Evolutionary conservation across 495 filamentous ascomycete species (phyloP).

Genomic region (Penicillium mononematosum): DNA sequence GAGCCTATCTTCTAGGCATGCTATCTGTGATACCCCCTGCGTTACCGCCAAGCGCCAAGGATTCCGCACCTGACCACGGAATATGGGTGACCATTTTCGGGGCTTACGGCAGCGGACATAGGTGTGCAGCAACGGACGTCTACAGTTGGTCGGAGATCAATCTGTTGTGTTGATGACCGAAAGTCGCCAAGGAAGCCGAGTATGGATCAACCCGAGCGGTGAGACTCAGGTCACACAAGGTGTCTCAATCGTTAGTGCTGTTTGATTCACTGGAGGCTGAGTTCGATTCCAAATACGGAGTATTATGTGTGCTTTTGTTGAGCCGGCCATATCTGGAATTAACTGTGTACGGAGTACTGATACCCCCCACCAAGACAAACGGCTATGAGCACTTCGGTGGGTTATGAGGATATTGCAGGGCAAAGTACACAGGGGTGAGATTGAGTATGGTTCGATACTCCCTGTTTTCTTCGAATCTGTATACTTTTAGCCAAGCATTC

Average conservation of each 20-base stretch:
- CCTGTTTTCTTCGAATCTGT: constrained; percentile 14
- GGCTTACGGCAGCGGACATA: constrained; percentile 16
- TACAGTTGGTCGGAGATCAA: constrained; percentile 24
- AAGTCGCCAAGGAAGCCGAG: constrained; percentile 25
- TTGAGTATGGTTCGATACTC: background rate
- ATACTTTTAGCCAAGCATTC: constrained; percentile 29
- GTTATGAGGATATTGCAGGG: background rate
- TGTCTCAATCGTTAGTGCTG: background rate
- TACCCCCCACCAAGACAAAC: background rate
- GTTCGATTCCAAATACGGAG: constrained; percentile 17
- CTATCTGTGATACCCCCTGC: constrained; percentile 30
- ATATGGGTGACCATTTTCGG: constrained; percentile 13
- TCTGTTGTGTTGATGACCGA: constrained; percentile 14
- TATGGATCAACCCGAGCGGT: constrained; percentile 27
- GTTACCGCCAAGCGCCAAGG: constrained; percentile 44
- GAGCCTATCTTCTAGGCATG: background rate
- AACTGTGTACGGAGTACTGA: background rate
- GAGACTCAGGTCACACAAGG: constrained; percentile 20
- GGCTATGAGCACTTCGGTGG: background rate
- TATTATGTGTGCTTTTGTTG: background rate
- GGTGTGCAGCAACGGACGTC: constrained; percentile 13
- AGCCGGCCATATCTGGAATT: background rate
- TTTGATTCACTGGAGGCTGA: constrained; percentile 11
- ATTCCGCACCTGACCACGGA: constrained; percentile 20
- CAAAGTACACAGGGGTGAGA: background rate